phyloP scores from a whole-genome alignment of 2,329 filamentous ascomycete genomes.

The Acephala macrosclerotiorum region DNA sequence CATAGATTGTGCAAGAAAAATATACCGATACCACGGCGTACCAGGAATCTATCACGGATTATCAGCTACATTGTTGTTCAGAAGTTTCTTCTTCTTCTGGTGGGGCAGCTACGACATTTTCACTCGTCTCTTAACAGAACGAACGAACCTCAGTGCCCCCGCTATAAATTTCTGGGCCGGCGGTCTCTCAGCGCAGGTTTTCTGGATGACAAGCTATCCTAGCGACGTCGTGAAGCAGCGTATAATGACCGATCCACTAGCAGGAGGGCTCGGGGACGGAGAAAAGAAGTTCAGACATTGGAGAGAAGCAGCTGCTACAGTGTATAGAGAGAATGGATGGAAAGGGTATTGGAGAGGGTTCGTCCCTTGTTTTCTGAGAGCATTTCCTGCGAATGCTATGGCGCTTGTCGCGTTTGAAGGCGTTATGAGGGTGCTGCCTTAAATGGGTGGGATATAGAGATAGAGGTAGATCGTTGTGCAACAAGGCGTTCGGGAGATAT shows the following conservation, averaged over 20 bases:
- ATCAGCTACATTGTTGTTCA: constrained; percentile 83
- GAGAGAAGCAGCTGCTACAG: constrained; percentile 79
- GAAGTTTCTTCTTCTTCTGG: constrained; percentile 97
- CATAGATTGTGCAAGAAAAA: constrained; percentile 80
- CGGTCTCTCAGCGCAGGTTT: constrained; percentile 89
- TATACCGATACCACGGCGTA: constrained; percentile 76
- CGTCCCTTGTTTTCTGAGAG: constrained; percentile 88
- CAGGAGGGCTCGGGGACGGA: constrained; percentile 71
- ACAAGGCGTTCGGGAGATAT: constrained; percentile 18
- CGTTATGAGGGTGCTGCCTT: constrained; percentile 73
- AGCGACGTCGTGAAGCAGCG: constrained; percentile 94
- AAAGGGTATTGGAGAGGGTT: constrained; percentile 94
- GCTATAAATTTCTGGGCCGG: constrained; percentile 97
- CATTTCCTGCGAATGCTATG: constrained; percentile 95
- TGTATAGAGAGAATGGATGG: constrained; percentile 78
- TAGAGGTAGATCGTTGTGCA: background rate
- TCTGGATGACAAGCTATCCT: constrained; percentile 93
- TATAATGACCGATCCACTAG: constrained; percentile 94
- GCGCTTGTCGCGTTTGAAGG: constrained; percentile 93
- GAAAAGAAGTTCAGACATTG: constrained; percentile 74
- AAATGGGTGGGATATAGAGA: constrained; percentile 11
- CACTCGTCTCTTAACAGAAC: constrained; percentile 68
- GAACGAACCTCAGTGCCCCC: constrained; percentile 76
- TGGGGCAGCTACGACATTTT: constrained; percentile 95
- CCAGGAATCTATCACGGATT: constrained; percentile 87